Evolutionary conservation across 108 stramenopile genomes (phyloP).

Genomic region (Pseudonitzschia multiseries): DNA sequence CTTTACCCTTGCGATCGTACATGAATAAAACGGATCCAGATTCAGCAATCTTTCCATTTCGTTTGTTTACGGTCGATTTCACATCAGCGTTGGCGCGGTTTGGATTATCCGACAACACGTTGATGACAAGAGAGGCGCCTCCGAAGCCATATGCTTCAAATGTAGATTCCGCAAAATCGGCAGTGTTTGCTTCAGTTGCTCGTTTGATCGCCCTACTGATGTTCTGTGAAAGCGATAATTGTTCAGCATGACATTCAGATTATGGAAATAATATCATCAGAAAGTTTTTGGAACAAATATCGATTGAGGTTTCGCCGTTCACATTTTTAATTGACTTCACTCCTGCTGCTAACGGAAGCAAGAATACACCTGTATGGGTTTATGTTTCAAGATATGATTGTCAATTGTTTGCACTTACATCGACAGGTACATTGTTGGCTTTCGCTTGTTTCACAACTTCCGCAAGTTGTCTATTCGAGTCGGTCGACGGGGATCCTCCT

Average conservation of each 20-base stretch:
- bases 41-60: constrained; percentile 84
- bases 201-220: constrained; percentile 88
- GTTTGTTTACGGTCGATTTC: constrained; percentile 65
- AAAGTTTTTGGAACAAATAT: too few relatives aligned
- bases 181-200: constrained; percentile 74
- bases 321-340: neutral
- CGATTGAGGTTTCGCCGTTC: too few relatives aligned
- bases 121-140: constrained; percentile 69
- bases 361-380: neutral
- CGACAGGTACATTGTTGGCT: constrained; percentile 78
- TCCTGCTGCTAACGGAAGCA: neutral
- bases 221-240: constrained; percentile 38
- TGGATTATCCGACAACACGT: constrained; percentile 81
- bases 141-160: constrained; percentile 74
- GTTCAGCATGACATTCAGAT: neutral
- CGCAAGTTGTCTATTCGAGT: constrained; percentile 67
- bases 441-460: constrained; percentile 86
- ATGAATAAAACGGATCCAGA: constrained; percentile 82
- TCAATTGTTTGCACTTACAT: constrained; percentile 38
- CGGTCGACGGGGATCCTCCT: constrained; percentile 80
- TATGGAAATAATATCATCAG: neutral
- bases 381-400: neutral
- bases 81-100: constrained; percentile 87
- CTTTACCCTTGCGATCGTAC: constrained; percentile 83
- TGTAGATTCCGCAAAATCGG: constrained; percentile 75